Base-by-base conservation (phyloP, 441 rosid genomes). In the Bruguiera hainesii region DNA sequence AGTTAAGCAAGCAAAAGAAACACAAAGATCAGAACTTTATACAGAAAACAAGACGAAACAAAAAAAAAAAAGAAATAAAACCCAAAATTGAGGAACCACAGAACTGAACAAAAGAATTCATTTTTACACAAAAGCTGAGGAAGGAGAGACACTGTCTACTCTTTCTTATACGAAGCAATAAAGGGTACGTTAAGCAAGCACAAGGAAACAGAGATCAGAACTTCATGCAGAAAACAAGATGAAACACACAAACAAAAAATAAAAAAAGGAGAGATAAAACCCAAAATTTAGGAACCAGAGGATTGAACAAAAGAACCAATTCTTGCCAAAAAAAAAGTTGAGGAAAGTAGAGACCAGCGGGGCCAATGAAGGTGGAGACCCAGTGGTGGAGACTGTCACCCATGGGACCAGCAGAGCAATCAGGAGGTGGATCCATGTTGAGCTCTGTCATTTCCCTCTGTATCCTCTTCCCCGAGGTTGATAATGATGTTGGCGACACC, bases 361-460 rank as follows among this genome's bases (percentile, higher is more conserved):
- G 97, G 29, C 93, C 97, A 57, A 93, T 75, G 70, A 89, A 57
- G 72, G 97, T 88, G 79, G 98, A 78, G 76, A 93, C 85, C 98
- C 97, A 89, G 67, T 89, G 84, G 82, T 85, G 89, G 69, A 93
- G 96, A 73, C 85, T 91, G 76, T 93, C 98, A 51, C 97, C 93
- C 65, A 81, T 89, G 7, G 98, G 98, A 29, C 95, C 97, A 50
- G 98, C 98, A 7, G 93, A 89, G 64, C 93, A 94, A 67, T 87
- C 87, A 57, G 76, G 79, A 75, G 94, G 96, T 13, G 98, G 94
- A 73, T 88, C 89, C 58, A 70, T 67, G 81, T 81, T 89, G 2
- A 91, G 89, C 76, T 91, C 97, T 5, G 77, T 70, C 92, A 94
- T 85, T 78, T 94, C 98, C 61, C 88, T 83, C 71, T 89, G 96